phyloP scores from a whole-genome alignment of 2,329 filamentous ascomycete species.

The Apiospora sp. region DNA sequence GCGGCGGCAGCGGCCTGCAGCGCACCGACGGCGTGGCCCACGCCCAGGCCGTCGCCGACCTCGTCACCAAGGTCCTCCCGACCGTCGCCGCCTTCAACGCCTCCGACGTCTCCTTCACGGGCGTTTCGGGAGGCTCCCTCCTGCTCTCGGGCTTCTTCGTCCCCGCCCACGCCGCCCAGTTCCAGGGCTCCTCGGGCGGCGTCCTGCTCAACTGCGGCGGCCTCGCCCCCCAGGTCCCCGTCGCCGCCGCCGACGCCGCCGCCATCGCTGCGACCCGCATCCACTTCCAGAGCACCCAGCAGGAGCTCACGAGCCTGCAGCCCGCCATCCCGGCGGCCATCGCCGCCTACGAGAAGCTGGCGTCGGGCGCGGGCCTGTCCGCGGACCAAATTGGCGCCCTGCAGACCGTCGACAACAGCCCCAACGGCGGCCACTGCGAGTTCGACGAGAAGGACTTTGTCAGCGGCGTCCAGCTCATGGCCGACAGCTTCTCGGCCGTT shows the following conservation, averaged over 20 bases:
- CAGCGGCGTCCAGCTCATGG: conserved; percentile 64
- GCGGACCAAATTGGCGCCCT: conserved; percentile 55
- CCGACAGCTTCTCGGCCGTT: conserved; percentile 59
- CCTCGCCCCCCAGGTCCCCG: conserved; percentile 58
- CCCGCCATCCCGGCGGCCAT: conserved; percentile 58
- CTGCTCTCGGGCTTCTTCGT: conserved; percentile 65
- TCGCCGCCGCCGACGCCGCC: conserved; percentile 50
- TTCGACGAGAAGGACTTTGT: conserved; percentile 64
- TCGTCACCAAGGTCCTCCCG: conserved; percentile 58
- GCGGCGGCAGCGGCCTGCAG: conserved; percentile 58
- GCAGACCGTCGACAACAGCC: conserved; percentile 65
- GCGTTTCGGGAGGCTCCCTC: conserved; percentile 62
- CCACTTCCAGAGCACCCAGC: conserved; percentile 63
- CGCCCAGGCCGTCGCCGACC: conserved; percentile 61
- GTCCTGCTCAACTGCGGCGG: conserved; percentile 65
- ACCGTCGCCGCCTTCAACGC: conserved; percentile 61
- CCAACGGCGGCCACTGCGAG: conserved; percentile 64
- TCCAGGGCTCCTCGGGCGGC: conserved; percentile 50
- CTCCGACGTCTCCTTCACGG: conserved; percentile 63
- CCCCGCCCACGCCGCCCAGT: conserved; percentile 61
- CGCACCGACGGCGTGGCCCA: conserved; percentile 64
- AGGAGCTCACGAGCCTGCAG: conserved; percentile 59
- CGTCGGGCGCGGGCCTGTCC: conserved; percentile 51
- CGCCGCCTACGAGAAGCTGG: conserved; percentile 58
- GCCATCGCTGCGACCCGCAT: conserved; percentile 57